Evolutionary conservation across 352 stramenopile genomes (phyloP).

Genomic region (Globisporangium canariense): DNA sequence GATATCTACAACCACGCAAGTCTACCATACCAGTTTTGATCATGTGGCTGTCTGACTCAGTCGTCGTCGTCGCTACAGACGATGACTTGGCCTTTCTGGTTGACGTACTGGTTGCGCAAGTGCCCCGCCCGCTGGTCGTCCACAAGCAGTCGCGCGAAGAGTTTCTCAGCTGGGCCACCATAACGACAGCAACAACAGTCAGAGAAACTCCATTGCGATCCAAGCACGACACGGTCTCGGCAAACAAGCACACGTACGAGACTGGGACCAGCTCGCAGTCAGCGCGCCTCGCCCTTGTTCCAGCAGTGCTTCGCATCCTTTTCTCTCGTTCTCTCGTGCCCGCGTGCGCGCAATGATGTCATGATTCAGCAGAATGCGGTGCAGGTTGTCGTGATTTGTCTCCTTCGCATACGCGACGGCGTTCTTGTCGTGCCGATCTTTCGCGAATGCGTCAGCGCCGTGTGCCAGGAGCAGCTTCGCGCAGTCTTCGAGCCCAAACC

Average conservation of each 20-base stretch:
- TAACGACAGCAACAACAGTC: neutral
- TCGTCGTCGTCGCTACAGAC: constrained; percentile 34
- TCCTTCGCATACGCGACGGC: constrained; percentile 41
- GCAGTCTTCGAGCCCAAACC: constrained; percentile 50
- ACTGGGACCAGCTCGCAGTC: constrained; percentile 46
- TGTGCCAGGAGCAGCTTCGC: constrained; percentile 49
- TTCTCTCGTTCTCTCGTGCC: constrained; percentile 29
- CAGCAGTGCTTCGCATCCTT: constrained; percentile 25
- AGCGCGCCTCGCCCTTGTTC: constrained; percentile 39
- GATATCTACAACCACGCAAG: constrained; percentile 11
- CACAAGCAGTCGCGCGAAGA: constrained; percentile 41
- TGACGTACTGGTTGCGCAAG: constrained; percentile 58
- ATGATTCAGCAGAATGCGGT: constrained; percentile 42
- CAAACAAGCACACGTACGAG: constrained; percentile 26
- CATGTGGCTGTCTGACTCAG: neutral
- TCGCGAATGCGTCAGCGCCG: constrained; percentile 26
- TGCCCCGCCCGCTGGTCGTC: constrained; percentile 48
- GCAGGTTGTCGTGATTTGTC: constrained; percentile 28
- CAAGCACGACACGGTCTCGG: no score
- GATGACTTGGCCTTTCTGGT: constrained; percentile 48
- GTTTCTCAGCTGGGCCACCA: constrained; percentile 30
- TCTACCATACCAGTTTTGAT: neutral
- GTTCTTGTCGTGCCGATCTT: constrained; percentile 38
- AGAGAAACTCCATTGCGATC: no score
- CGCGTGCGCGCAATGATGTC: constrained; percentile 35